Percentiles rank a stretch among this genome's conserved stretches.
These are phyloP conservation scores for Aplosporella prunicola DNA, from an alignment of 2,329 filamentous ascomycete species.

Conservation along the genomic window DNA sequence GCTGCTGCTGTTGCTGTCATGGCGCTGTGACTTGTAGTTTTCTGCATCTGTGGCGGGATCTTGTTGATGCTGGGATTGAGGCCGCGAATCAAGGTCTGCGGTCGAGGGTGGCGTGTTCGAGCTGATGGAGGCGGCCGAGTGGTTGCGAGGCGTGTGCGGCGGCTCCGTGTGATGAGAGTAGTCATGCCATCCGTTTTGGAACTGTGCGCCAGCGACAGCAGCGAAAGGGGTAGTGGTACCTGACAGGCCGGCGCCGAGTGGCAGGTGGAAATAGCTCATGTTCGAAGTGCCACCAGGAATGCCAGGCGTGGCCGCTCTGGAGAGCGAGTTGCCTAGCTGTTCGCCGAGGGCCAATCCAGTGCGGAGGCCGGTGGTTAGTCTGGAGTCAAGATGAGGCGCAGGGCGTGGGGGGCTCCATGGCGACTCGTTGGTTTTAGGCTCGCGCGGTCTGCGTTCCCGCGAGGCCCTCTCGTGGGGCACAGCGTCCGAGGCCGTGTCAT, in stretches of 20 bases:
- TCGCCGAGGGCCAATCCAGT: conserved; percentile 23
- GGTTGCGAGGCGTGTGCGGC: conserved; percentile 26
- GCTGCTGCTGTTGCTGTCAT: conserved; percentile 10
- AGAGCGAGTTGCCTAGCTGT: conserved; percentile 27
- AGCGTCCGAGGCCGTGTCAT: conserved; percentile 32
- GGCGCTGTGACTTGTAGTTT: background rate
- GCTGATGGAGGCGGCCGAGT: conserved; percentile 31
- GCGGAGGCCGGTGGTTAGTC: conserved; percentile 18
- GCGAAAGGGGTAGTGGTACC: conserved; percentile 72
- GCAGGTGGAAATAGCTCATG: conserved; percentile 73
- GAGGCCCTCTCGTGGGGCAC: conserved; percentile 19
- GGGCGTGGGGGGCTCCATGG: conserved; percentile 16
- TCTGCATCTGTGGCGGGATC: conserved; percentile 5
- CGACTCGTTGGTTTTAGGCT: conserved; percentile 14
- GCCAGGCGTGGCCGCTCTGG: conserved; percentile 47
- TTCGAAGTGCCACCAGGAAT: conserved; percentile 63
- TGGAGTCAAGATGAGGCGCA: conserved; percentile 14
- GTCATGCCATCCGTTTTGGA: conserved; percentile 43
- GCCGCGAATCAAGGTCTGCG: conserved; percentile 34
- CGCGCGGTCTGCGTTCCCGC: conserved; percentile 22
- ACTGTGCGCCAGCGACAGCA: conserved; percentile 64
- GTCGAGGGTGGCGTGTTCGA: conserved; percentile 39
- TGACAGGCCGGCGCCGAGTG: conserved; percentile 60
- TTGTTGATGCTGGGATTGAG: conserved; percentile 34
- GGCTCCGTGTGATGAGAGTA: conserved; percentile 22